Evolutionary conservation across 768 basidiomycete genomes (phyloP).

Genomic region (Udeniomyces megalosporus): DNA sequence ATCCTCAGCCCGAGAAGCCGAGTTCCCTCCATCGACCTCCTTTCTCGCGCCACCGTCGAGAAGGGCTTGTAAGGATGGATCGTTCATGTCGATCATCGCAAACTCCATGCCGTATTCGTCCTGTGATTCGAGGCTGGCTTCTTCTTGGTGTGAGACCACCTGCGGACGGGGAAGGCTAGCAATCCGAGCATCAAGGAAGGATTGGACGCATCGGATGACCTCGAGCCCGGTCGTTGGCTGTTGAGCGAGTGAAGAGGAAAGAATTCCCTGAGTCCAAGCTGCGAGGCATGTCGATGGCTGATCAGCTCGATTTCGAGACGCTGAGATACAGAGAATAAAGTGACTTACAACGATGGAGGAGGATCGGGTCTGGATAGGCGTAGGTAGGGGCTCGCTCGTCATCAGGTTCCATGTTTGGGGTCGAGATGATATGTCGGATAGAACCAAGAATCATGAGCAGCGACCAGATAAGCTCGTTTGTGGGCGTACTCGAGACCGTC

Average conservation of each 20-base stretch:
- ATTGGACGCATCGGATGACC: slow-evolving; percentile 43
- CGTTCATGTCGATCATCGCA: slow-evolving; percentile 34
- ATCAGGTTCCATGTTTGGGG: slow-evolving; percentile 31
- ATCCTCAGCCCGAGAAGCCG: slow-evolving; percentile 35
- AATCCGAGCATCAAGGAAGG: slow-evolving; percentile 45
- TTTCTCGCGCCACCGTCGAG: slow-evolving; percentile 34
- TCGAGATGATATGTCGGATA: slow-evolving; percentile 40
- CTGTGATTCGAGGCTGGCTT: slow-evolving; percentile 39
- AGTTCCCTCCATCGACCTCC: slow-evolving; percentile 18
- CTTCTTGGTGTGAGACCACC: slow-evolving; percentile 12
- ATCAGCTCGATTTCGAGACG: background rate
- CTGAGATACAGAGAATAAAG: background rate
- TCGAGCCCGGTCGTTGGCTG: slow-evolving; percentile 40
- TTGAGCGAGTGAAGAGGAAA: slow-evolving; percentile 34
- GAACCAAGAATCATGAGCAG: slow-evolving; percentile 45
- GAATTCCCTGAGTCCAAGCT: slow-evolving; percentile 47
- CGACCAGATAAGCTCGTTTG: slow-evolving; percentile 15
- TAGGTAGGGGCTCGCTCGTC: slow-evolving; percentile 18
- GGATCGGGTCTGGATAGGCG: slow-evolving; percentile 45
- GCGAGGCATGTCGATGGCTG: background rate
- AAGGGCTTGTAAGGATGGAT: slow-evolving; percentile 31
- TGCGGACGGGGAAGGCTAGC: slow-evolving; percentile 31
- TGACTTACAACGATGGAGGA: slow-evolving; percentile 42
- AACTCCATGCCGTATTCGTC: slow-evolving; percentile 42
- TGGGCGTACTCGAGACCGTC: background rate